Conservation (phyloP, 257 asterid species). For the Fraxinus pennsylvanica region DNA sequence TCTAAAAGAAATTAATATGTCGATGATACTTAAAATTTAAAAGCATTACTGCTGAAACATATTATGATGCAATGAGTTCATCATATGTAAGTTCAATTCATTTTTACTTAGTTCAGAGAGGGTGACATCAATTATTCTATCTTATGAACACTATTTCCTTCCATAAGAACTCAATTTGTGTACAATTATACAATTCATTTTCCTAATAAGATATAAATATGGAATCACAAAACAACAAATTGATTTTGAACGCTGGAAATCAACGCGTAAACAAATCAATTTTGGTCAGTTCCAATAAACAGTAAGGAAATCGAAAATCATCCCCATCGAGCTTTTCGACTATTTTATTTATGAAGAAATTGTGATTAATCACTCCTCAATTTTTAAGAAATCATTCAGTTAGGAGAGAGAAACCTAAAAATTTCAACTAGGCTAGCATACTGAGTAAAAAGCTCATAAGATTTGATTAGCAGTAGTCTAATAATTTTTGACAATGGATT, state of each 20-base stretch:
- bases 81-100: neutral
- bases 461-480: neutral
- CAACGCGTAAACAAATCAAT: neutral
- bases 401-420: neutral
- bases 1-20: no score
- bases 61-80: neutral
- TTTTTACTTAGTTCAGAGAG: neutral
- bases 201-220: neutral
- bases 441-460: neutral
- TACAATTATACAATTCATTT: neutral
- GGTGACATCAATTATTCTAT: neutral
- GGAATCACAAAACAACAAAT: neutral
- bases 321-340: neutral
- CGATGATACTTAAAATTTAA: neutral
- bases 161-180: neutral
- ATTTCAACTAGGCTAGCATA: no score
- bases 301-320: neutral
- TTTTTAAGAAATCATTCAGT: neutral
- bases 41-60: neutral
- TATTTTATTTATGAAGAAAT: neutral
- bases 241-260: neutral
- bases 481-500: neutral
- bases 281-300: neutral
- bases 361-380: neutral
- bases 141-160: slow-evolving; percentile 5